These are phyloP conservation scores for Quercus lobata DNA, from an alignment of 331 rosid genomes.

Conservation along the genomic window DNA sequence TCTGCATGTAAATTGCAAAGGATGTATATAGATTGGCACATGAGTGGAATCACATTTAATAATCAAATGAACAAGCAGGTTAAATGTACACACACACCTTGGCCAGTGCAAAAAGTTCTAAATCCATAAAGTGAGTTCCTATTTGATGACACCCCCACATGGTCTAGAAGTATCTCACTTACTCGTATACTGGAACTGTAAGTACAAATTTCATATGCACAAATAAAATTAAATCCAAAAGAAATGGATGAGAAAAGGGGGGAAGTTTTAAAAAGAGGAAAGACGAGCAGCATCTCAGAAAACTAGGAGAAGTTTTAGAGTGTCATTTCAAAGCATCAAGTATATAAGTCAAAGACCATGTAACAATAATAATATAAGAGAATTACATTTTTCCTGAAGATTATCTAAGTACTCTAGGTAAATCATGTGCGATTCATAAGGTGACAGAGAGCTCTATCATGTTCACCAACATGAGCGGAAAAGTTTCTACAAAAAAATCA, in stretches of 20 bases:
- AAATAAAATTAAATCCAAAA: conserved; percentile 1
- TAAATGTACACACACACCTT: conserved; percentile 48
- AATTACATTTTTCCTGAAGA: background rate
- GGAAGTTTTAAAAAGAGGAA: background rate
- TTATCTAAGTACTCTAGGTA: background rate
- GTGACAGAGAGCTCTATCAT: background rate
- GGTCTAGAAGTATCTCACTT: conserved; percentile 36
- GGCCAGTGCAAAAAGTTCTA: conserved; percentile 54
- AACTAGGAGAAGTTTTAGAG: background rate
- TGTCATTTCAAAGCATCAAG: background rate
- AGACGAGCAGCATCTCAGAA: background rate
- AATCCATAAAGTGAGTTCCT: conserved; percentile 45
- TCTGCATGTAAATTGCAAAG: background rate
- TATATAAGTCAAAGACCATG: background rate
- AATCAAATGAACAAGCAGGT: background rate
- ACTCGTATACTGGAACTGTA: conserved; percentile 41
- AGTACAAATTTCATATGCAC: conserved; percentile 21
- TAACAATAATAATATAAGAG: background rate
- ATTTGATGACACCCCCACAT: conserved; percentile 38
- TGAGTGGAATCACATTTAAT: background rate
- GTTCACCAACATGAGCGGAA: background rate
- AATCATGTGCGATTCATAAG: background rate
- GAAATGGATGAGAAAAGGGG: background rate
- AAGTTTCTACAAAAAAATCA: background rate
- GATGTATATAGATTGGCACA: background rate